Evolutionary conservation across 257 asterid species (phyloP), one percentile per base, ranked within the genome.

Genomic region (Scutellaria baicalensis): DNA sequence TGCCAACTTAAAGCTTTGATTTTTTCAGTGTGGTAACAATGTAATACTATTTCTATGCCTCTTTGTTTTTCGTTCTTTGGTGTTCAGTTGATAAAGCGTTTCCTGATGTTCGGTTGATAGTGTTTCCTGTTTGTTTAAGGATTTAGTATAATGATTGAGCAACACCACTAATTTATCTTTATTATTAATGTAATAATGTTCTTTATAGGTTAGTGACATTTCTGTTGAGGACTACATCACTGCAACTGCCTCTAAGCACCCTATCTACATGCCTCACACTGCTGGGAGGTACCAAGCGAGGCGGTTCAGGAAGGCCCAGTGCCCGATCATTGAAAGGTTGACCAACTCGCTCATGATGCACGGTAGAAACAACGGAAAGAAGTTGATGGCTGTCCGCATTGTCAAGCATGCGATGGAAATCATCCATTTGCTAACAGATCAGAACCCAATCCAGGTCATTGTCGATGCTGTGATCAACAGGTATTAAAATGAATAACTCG

Each of bases 301-400:
- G 83, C 72, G 95, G 3, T 90, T 91, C 81, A 80, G 97, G 77
- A 91, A 91, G 89, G 96, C 96, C 1, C 95, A 91, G 65, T 91
- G 97, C 85, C 95, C 97, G 0, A 75, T 91, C 72, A 88, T 88
- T 36, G 92, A 88, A 74, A 82, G 95, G 77, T 45, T 88, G 81
- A 87, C 96, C 66, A 91, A 88, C 79, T 91, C 96, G 0, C 92
- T 91, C 51, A 88, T 88, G 95, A 91, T 91, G 97, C 97, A 88
- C 3, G 97, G 96, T 0, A 72, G 97, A n/a, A 91, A 91, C 89
- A 91, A 91, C 3, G 96, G 97, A 0, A 91, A 88, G 88, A 91
- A 91, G 86, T 84, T 86, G 18, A 88, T 84, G 95, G 96, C 93
- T 16, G 97, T 88, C 5, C 89, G 92, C 21, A 91, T 88, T 3